These are phyloP conservation scores for Cryptosporidium meleagridis DNA, from an alignment of 169 alveolate genomes.

Conservation along the genomic window DNA sequence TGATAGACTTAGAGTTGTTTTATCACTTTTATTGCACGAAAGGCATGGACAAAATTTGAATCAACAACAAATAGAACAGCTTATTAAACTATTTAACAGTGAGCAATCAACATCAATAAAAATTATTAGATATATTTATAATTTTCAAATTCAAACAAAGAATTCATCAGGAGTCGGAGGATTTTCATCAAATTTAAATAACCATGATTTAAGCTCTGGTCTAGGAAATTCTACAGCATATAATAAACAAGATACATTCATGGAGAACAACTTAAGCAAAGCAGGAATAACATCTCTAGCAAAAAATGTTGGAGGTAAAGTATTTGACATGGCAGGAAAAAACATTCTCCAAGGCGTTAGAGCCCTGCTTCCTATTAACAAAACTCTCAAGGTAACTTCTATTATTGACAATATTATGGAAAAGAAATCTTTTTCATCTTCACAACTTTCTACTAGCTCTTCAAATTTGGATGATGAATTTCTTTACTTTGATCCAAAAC, in stretches of 20 bases:
- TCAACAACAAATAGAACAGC: slow-evolving; percentile 32
- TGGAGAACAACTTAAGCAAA: slow-evolving; percentile 6
- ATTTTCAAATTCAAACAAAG: neutral
- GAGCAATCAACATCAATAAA: slow-evolving; percentile 5
- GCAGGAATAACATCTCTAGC: slow-evolving; percentile 64
- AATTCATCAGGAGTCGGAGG: slow-evolving; percentile 7
- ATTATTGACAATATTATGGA: slow-evolving; percentile 83
- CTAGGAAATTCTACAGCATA: neutral
- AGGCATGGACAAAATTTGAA: slow-evolving; percentile 51
- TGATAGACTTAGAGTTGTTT: slow-evolving; percentile 45
- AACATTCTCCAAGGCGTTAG: slow-evolving; percentile 71
- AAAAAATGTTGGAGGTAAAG: slow-evolving; percentile 64
- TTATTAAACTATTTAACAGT: slow-evolving; percentile 23
- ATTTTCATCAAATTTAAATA: neutral
- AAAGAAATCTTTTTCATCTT: slow-evolving; percentile 77
- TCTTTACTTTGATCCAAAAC: slow-evolving; percentile 78
- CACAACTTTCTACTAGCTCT: slow-evolving; percentile 59
- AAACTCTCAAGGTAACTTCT: slow-evolving; percentile 77
- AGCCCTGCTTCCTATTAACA: slow-evolving; percentile 75
- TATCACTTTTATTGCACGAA: slow-evolving; percentile 39
- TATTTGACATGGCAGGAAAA: slow-evolving; percentile 74
- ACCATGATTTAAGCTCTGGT: neutral
- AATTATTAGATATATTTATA: slow-evolving; percentile 22
- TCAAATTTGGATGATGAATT: slow-evolving; percentile 49
- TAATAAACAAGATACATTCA: slow-evolving; percentile 8